Percentiles rank a stretch among this genome's conserved stretches.
phyloP scores from a whole-genome alignment of 2,329 filamentous ascomycete species.

The Parafenestella ontariensis region DNA sequence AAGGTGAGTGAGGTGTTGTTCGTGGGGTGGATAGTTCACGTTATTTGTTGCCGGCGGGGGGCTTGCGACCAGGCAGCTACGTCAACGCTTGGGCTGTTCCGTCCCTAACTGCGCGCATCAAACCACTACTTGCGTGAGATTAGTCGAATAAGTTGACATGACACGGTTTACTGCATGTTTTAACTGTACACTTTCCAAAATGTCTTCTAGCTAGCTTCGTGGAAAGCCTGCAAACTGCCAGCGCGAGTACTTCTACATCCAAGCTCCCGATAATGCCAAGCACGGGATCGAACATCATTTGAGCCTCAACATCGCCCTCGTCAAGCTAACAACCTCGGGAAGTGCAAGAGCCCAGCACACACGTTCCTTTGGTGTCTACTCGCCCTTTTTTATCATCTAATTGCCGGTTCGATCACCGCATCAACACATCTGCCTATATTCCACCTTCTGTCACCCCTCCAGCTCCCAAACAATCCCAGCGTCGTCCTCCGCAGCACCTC shows the following conservation, averaged over 20 bases:
- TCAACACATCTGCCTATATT: not conserved
- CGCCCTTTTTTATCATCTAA: not conserved
- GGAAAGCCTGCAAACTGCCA: not conserved
- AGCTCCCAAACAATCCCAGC: not conserved
- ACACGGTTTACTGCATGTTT: not conserved
- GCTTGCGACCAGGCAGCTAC: too few relatives aligned
- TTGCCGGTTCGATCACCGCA: not conserved
- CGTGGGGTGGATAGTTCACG: not conserved
- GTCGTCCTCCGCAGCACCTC: slow-evolving; percentile 14
- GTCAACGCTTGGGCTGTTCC: slow-evolving; percentile 16
- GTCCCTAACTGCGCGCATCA: not conserved
- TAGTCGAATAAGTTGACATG: not conserved
- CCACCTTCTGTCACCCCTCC: not conserved
- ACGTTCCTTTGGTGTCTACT: not conserved
- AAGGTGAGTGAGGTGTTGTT: not conserved
- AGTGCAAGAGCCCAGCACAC: slow-evolving; percentile 3
- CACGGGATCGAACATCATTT: slow-evolving; percentile 5
- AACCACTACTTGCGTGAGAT: not conserved
- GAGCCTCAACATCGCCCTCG: slow-evolving; percentile 23
- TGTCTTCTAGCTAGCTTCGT: not conserved
- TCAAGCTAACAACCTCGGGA: slow-evolving; percentile 16
- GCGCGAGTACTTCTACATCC: not conserved
- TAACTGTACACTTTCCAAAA: not conserved
- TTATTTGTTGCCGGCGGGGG: not conserved
- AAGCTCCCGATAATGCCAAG: slow-evolving; percentile 22